Evolutionary conservation across 2,329 filamentous ascomycete genomes (phyloP).

Genomic region (Colletotrichum sp.): DNA sequence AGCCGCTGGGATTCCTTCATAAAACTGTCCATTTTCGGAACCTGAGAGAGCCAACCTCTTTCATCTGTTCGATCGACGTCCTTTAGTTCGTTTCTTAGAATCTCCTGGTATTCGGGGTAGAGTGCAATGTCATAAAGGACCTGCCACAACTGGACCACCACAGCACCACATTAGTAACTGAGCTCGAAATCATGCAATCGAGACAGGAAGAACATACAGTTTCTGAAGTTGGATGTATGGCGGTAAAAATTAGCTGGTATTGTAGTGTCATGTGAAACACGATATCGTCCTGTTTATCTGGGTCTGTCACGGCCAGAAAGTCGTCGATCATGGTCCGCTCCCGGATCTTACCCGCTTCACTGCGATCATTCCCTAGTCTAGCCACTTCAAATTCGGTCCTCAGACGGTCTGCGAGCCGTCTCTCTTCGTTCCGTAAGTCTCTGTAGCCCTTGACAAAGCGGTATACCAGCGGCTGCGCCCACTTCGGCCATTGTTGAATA

Average conservation of each 20-base stretch:
- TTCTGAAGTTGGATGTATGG: neutral
- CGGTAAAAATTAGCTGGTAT: neutral
- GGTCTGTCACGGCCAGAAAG: neutral
- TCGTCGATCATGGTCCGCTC: neutral
- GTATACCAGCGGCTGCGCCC: neutral
- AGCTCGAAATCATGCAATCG: neutral
- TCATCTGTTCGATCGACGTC: neutral
- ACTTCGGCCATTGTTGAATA: neutral
- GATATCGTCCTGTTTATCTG: neutral
- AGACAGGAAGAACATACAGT: neutral
- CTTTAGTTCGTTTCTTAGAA: neutral
- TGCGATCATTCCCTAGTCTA: neutral
- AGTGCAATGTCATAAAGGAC: neutral
- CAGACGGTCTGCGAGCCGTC: neutral
- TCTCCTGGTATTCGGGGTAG: neutral
- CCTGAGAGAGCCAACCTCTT: neutral
- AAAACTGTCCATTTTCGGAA: conserved; percentile 6
- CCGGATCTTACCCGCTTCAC: neutral
- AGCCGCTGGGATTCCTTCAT: conserved; percentile 3
- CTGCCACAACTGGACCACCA: neutral
- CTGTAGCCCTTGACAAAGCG: neutral
- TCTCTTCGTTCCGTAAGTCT: neutral
- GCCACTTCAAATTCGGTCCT: neutral
- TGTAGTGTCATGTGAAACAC: conserved; percentile 1
- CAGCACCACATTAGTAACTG: neutral